Evolutionary conservation across 176 grass and related monocot genomes (phyloP).

Genomic region (Thinopyrum elongatum): DNA sequence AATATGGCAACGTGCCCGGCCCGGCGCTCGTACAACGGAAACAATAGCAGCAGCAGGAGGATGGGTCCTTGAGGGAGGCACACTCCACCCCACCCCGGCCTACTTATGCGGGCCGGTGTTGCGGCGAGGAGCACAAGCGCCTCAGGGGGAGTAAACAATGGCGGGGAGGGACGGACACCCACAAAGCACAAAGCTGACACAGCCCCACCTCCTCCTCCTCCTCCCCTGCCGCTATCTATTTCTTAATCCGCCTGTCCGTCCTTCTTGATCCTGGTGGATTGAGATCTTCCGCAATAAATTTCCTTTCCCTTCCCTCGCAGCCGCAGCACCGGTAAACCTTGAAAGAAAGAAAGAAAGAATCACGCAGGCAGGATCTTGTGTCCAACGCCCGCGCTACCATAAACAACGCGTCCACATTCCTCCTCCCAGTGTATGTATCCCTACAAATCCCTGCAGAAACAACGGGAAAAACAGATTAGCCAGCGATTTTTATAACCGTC

Average conservation of each 20-base stretch:
- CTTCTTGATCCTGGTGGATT: conserved; percentile 35
- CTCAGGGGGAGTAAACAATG: conserved; percentile 56
- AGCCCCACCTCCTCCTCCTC: conserved; percentile 40
- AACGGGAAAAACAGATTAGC: conserved; percentile 43
- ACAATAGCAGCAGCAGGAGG: conserved; percentile 25
- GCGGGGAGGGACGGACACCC: conserved; percentile 44
- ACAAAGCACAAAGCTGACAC: conserved; percentile 82
- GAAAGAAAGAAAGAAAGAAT: conserved; percentile 21
- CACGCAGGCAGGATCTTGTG: conserved; percentile 38
- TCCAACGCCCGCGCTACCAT: conserved; percentile 20
- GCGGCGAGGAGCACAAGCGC: conserved; percentile 43
- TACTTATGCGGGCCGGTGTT: conserved; percentile 50
- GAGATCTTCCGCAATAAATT: conserved; percentile 40
- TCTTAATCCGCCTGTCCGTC: conserved; percentile 44
- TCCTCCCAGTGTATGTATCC: conserved; percentile 28
- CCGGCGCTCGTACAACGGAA: conserved; percentile 44
- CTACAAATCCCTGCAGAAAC: conserved; percentile 47
- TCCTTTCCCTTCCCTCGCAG: conserved; percentile 17
- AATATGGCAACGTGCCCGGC: conserved; percentile 54
- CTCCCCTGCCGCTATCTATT: neutral
- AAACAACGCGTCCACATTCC: conserved; percentile 71
- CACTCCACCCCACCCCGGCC: conserved; percentile 26
- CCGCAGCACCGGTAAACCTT: neutral
- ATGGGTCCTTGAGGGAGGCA: conserved; percentile 35
- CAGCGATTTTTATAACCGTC: conserved; percentile 9